Evolutionary conservation across 139 green algal genomes (phyloP).

Genomic region (Raphidocelis subcapitata): DNA sequence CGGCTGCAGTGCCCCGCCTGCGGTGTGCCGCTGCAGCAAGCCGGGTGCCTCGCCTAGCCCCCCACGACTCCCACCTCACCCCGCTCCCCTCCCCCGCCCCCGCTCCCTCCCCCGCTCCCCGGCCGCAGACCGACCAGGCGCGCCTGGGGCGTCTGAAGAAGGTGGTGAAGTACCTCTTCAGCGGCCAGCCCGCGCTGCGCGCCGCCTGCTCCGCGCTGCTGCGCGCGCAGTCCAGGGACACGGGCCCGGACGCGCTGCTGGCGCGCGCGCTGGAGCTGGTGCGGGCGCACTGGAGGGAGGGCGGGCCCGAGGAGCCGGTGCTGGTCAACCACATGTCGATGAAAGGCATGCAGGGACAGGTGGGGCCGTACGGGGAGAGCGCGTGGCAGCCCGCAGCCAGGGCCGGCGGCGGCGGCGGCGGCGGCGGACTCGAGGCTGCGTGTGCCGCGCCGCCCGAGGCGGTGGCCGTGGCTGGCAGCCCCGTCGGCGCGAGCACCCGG

Average conservation of each 20-base stretch:
- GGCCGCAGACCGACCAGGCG: background rate
- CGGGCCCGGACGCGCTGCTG: constrained; percentile 11
- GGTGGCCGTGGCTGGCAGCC: no score
- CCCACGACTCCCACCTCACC: no score
- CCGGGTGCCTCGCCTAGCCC: no score
- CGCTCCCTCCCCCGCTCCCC: no score
- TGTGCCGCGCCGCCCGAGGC: no score
- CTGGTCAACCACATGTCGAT: constrained; percentile 34
- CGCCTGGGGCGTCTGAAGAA: constrained; percentile 17
- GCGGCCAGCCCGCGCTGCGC: constrained; percentile 11
- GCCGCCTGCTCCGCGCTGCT: constrained; percentile 25
- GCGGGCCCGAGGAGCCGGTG: background rate
- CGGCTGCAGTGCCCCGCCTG: no score
- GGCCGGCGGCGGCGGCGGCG: no score
- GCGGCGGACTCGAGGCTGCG: no score
- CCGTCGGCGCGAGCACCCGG: no score
- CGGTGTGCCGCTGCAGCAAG: background rate
- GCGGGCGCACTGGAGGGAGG: background rate
- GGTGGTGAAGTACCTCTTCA: constrained; percentile 40
- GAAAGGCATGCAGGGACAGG: background rate
- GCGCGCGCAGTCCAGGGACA: constrained; percentile 1
- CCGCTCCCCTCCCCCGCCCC: background rate
- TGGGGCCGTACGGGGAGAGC: no score
- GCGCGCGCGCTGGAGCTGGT: constrained; percentile 22
- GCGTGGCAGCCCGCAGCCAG: no score